Conservation (phyloP, 352 stramenopile species). For the Phytopythium delawarense region DNA sequence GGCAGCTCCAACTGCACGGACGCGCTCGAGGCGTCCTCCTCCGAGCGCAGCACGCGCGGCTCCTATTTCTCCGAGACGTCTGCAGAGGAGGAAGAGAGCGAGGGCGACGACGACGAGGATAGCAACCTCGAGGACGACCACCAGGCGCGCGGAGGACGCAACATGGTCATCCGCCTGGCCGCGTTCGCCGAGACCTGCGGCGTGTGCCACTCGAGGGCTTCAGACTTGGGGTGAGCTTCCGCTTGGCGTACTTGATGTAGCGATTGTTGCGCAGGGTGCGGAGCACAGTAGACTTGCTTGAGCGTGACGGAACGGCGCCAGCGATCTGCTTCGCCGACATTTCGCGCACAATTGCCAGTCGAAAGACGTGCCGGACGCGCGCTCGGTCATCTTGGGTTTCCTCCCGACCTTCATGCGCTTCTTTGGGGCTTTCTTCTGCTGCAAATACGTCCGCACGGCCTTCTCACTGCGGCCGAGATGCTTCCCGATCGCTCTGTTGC, state of each 20-base stretch:
- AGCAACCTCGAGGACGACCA: conserved; percentile 5
- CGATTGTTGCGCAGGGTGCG: conserved; percentile 1
- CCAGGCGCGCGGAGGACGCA: background rate
- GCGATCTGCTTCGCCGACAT: background rate
- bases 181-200: conserved; percentile 12
- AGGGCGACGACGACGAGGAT: conserved; percentile 23
- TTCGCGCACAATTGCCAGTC: background rate
- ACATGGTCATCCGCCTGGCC: background rate
- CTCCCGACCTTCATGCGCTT: background rate
- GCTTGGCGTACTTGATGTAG: conserved; percentile 12
- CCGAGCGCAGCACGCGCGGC: conserved; percentile 14
- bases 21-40: conserved; percentile 12
- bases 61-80: conserved; percentile 24
- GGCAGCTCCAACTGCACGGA: conserved; percentile 20
- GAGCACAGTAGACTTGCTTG: conserved; percentile 4
- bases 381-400: background rate
- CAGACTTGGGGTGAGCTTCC: conserved; percentile 4
- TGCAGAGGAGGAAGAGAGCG: conserved; percentile 27
- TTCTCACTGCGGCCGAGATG: background rate
- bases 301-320: too few relatives aligned
- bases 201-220: conserved; percentile 16
- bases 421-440: background rate
- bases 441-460: background rate
- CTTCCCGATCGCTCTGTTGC: background rate
- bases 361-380: background rate